phyloP scores from a whole-genome alignment of 805 yeast species.

The Candida koratica region DNA sequence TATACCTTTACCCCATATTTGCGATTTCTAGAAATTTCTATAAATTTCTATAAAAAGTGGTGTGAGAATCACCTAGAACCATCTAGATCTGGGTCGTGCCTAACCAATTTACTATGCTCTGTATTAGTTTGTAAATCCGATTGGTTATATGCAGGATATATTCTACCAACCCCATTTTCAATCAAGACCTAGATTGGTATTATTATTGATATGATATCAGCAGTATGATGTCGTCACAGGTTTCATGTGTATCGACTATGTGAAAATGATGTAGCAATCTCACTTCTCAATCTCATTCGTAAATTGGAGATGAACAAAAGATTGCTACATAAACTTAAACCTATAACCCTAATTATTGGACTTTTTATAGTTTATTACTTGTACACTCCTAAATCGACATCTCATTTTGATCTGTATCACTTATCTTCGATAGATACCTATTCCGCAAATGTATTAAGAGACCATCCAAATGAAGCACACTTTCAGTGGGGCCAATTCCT shows the following conservation, averaged over 20 bases:
- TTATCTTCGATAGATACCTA: conserved; percentile 10
- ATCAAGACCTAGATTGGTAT: no score
- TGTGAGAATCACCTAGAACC: conserved; percentile 4
- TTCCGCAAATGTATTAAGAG: conserved; percentile 11
- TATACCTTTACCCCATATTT: conserved; percentile 9
- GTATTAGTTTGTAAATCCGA: no score
- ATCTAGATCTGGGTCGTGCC: conserved; percentile 8
- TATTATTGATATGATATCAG: no score
- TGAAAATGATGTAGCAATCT: no score
- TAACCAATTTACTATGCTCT: no score
- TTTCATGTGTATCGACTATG: no score
- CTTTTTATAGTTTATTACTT: background rate
- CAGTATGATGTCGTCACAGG: no score
- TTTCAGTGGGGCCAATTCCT: conserved; percentile 15
- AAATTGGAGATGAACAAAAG: conserved; percentile 5
- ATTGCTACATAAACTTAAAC: background rate
- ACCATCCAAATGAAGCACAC: conserved; percentile 4
- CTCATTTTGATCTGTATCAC: background rate
- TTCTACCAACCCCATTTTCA: no score
- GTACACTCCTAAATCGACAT: background rate
- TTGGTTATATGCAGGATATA: no score
- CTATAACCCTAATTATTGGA: background rate
- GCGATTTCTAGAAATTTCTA: conserved; percentile 17
- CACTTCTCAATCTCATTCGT: no score
- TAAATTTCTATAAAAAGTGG: no score